Evolutionary conservation across 495 filamentous ascomycete species (phyloP), one percentile per base, ranked within the genome.

Genomic region (Penicillium egyptiacum): DNA sequence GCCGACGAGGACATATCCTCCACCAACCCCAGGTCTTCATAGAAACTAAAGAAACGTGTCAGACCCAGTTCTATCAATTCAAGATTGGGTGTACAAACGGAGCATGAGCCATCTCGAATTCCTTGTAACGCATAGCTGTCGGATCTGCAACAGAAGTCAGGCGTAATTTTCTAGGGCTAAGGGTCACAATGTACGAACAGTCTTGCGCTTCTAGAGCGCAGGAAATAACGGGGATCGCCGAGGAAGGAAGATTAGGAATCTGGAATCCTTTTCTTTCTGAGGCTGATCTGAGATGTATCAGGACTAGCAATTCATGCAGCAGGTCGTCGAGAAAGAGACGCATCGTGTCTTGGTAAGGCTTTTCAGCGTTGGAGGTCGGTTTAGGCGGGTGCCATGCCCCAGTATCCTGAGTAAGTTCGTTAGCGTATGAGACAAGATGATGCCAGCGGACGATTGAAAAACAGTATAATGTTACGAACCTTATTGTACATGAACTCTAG

Each of bases 301-400:
- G 70, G n/a, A 65, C 61, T 1, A 62, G 56, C 47, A 85, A 65
- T 63, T 87, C 84, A 51, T 79, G 71, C 37, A 75, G 67, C 7
- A 79, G 71, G 67, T 87, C 80, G 50, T 87, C 82, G 11, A 87
- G 64, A 22, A 82, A 74, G 17, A 75, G 75, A 26, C 75, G 77
- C 4, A 71, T 47, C 14, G 67, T 65, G 57, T 83, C 75, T 20
- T 67, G 63, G 53, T 76, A 82, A 11, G 81, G 76, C n/a, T 65
- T 62, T 20, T 69, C 60, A 9, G 71, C 47, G 53, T 65, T 66
- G 17, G 66, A 30, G 22, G 69, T 70, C 7, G 76, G 72, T 20
- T 69, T 63, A 25, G 83, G 83, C 49, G 78, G 76, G 28, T 75
- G 63, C 79, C 74, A 85, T 57, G 62, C 66, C 12, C 68, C 73